Evolutionary conservation across 2,329 filamentous ascomycete species (phyloP).

Genomic region (Teratosphaeria destructans): DNA sequence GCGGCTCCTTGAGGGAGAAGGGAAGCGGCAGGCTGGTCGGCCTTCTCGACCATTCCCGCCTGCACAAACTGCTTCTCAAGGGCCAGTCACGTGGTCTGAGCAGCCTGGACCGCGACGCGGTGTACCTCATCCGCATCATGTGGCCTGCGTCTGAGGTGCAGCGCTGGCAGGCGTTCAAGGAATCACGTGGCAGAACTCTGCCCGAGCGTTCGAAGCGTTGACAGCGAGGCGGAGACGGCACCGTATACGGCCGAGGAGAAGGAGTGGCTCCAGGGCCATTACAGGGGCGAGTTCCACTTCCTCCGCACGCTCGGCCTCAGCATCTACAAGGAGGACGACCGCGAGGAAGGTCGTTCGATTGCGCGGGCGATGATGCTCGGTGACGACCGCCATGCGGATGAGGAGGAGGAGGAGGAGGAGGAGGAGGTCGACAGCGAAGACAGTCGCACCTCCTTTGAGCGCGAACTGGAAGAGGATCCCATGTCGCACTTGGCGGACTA

Average conservation of each 20-base stretch:
- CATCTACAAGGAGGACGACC: conserved; percentile 30
- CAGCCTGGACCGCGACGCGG: background rate
- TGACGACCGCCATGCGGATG: conserved; percentile 36
- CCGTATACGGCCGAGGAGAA: conserved; percentile 20
- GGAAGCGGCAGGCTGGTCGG: background rate
- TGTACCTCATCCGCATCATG: background rate
- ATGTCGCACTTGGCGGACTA: conserved; percentile 13
- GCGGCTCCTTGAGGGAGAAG: background rate
- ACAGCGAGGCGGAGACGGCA: background rate
- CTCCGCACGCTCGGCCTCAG: conserved; percentile 21
- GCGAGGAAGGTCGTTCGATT: conserved; percentile 25
- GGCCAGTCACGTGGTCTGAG: background rate
- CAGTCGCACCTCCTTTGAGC: conserved; percentile 1
- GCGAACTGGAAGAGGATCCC: conserved; percentile 7
- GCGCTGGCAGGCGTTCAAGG: background rate
- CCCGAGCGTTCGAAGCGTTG: background rate
- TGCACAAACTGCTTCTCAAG: background rate
- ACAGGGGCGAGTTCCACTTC: conserved; percentile 26
- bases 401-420: conserved; percentile 45
- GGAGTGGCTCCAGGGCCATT: conserved; percentile 28
- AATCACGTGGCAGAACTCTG: background rate
- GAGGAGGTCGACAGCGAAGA: conserved; percentile 15
- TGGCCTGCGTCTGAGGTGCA: background rate
- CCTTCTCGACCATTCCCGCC: background rate
- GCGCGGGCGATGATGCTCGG: conserved; percentile 19